These are phyloP conservation scores for Trametes cubensis DNA, from an alignment of 768 basidiomycete genomes.

Conservation along the genomic window DNA sequence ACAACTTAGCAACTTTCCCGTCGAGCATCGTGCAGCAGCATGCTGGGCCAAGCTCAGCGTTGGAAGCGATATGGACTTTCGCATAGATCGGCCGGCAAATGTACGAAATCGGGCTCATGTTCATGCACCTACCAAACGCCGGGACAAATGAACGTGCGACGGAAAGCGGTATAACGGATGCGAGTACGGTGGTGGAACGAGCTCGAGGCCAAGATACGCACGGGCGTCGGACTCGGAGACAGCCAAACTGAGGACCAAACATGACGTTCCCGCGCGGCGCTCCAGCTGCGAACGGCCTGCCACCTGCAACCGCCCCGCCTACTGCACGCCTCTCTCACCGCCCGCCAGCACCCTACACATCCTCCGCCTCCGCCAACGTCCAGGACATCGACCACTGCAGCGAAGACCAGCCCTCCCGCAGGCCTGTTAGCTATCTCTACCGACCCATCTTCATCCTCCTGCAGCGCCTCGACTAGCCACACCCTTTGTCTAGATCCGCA, in stretches of 20 bases:
- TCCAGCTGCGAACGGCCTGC: not conserved
- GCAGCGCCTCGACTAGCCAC: not conserved
- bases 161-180: not conserved
- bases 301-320: not conserved
- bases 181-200: too few species aligned
- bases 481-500: not conserved
- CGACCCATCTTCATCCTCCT: not conserved
- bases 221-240: conserved; percentile 9
- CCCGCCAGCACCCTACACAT: not conserved
- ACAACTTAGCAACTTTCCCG: too few species aligned
- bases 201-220: not conserved
- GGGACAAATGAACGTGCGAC: conserved; percentile 2
- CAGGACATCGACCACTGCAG: not conserved
- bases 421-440: not conserved
- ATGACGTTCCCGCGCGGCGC: conserved; percentile 21
- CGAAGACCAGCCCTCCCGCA: conserved; percentile 6
- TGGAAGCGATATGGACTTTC: too few species aligned
- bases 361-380: not conserved
- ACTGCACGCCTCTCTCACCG: conserved; percentile 1
- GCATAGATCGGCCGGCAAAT: not conserved
- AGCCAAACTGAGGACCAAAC: conserved; percentile 21
- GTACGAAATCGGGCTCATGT: not conserved
- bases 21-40: too few species aligned
- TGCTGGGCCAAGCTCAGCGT: too few species aligned
- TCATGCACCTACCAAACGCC: too few species aligned